A percentile compares a stretch with the other conserved stretches of the same genome.
Evolutionary conservation across 2,329 filamentous ascomycete species (phyloP).

Genomic region (Fragosphaeria purpurea): DNA sequence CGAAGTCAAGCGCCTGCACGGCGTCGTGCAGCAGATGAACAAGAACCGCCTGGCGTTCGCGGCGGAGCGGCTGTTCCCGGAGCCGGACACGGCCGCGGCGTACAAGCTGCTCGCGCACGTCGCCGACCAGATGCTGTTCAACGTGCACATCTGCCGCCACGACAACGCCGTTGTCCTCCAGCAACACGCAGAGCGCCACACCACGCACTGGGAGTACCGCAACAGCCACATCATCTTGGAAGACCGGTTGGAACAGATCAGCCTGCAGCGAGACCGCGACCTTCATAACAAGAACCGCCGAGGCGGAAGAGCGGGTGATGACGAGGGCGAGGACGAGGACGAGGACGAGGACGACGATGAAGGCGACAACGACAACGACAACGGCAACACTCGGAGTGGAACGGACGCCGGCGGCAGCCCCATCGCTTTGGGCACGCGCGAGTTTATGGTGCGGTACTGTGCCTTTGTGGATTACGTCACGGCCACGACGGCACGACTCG

Average conservation of each 20-base stretch:
- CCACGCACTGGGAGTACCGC: neutral
- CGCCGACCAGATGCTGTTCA: constrained; percentile 5
- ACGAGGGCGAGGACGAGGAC: neutral
- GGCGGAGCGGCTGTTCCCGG: neutral
- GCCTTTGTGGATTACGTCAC: constrained; percentile 5
- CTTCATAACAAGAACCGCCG: neutral
- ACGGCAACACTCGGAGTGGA: too few species aligned
- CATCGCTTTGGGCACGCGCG: neutral
- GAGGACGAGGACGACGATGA: neutral
- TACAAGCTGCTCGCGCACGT: neutral
- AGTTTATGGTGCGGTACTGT: constrained; percentile 4
- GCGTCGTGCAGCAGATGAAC: neutral
- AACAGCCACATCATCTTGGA: constrained; percentile 2
- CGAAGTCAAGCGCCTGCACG: constrained; percentile 1
- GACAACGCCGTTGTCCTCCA: constrained; percentile 1
- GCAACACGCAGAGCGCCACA: neutral
- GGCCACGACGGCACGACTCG: neutral
- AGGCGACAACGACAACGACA: neutral
- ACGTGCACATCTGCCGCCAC: constrained; percentile 4
- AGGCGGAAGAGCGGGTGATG: too few species aligned
- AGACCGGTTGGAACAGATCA: constrained; percentile 1
- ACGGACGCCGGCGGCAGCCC: too few species aligned
- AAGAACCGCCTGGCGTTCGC: neutral
- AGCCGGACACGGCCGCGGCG: neutral
- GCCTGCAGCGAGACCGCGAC: neutral